Base-by-base conservation (phyloP, 2,329 filamentous ascomycete genomes). In the Colletotrichum camelliae region DNA sequence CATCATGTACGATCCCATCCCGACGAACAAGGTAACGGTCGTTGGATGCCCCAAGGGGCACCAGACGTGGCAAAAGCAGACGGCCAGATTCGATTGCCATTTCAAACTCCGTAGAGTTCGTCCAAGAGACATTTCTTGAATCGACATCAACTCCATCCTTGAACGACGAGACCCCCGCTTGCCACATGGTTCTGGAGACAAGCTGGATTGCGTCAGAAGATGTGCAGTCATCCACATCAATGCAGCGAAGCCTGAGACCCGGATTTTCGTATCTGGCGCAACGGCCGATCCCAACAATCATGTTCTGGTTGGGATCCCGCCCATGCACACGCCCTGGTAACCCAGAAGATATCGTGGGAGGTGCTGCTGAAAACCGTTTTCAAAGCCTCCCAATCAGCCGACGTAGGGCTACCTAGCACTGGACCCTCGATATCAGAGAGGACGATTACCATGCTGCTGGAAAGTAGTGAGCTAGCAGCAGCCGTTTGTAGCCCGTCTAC, bases 331-430 rank as follows among this genome's bases (percentile, higher is more conserved):
- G 58, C 18, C 78, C 67, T 62, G 7, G 80, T 79, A 8, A 77
- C 77, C 79, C 79, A 80, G 13, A 81, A 66, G 16, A 81, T 72
- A 16, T 67, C 71, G 6, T 70, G 67, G 4, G 61, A 61, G 6
- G 68, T 70, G n/a, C 7, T 60, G 61, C 27, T 67, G 24, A 77
- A 77, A 8, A 80, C 12, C 8, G 52, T 58, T 48, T 58, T 80
- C 77, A 24, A 80, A 27, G 8, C 67, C 74, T 13, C 76, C 74
- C 64, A 80, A 60, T 18, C 72, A 76, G 6, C 60, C 83, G 86
- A 61, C 0, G 79, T 72, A n/a, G 88, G 79, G 29, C 84, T 82
- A 7, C 80, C 79, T 12, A 84, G 77, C 10, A 84, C 77, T 8
- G 77, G 67, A 6, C 70, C 58, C 5, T 80, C 75, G 18, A 76